Base-by-base conservation (phyloP, 495 filamentous ascomycete species). In the Aspergillus nanangensis region DNA sequence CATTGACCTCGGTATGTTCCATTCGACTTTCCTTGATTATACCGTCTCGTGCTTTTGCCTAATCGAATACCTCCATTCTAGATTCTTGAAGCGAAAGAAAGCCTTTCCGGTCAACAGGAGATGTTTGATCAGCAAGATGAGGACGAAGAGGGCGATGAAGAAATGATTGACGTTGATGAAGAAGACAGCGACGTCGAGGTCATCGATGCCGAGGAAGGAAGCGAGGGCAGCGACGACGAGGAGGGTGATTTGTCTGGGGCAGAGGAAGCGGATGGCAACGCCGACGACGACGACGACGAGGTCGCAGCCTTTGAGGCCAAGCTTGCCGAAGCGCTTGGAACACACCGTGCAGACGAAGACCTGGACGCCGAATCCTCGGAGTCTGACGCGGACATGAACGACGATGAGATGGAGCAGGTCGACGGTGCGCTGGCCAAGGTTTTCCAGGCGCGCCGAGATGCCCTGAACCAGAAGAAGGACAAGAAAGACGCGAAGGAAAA, bases 351-450 rank as follows among this genome's bases (percentile, higher is more conserved):
- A 14, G 74, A 82, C 45, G 59, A 74, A 56, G 80, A 79, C 51
- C 52, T 71, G 24, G 65, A 78, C 37, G 75, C 70, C n/a, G 75
- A 68, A 13, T 80, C 79, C 0, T 44, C 42, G 1, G 81, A 82
- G 44, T 81, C 80, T 0, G 82, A 84, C 51, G 80, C 79, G 0
- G 88, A 93, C 61, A 93, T 96, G 87, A 82, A 88, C 44, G 93
- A 97, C 67, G 89, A 90, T 32, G 87, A 95, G 57, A 98, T 98
- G 93, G 84, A 95, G 67, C 82, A 81, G 10, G 69, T 97, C 23
- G 93, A 98, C 61, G 76, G 76, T 14, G 82, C 87, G 50, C 78
- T 98, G 14, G 77, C 81, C 42, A 83, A 86, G 45, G 85, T 96
- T 38, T 96, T 97, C 75, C 75, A 79, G 45, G 83, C 92, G 46